Base-by-base conservation (phyloP, 2,329 filamentous ascomycete genomes). In the Xylariaceae sp. region DNA sequence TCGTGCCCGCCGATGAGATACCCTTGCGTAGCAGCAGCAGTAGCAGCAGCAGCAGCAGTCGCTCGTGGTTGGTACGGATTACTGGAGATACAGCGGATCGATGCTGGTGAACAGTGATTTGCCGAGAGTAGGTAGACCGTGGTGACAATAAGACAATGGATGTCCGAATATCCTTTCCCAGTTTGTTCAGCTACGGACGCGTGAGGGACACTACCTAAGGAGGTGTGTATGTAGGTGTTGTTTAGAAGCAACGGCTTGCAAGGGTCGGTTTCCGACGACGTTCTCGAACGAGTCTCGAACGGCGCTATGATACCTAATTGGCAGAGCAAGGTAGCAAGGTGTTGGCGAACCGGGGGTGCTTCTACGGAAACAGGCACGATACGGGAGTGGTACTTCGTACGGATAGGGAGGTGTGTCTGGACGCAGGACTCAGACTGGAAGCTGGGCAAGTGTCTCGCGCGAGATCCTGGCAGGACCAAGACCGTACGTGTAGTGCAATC, bases 1-100 rank as follows among this genome's bases (percentile, higher is more conserved):
- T 60, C 63, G 47, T 50, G 58, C 47, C 53, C 52, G 54, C 42
- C 44, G 9, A 15, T 42, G 39, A 57, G 51, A 52, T 53, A 55
- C 51, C 53, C 5, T 49, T 47, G 47, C 30, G 55, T 6, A 37
- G 15, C 15, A 15, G 48, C 48, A 2, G 48, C 13, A 30, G 23
- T 5, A 30, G 23, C 23, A 30, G 23, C 23, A 30, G 23, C 23
- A 30, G 3, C n/a, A 15, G 48, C 11, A 17, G 48, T 30, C 15
- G 6, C 15, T 49, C 6, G 18, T 17, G 9, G 17, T 15, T 30
- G 44, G 44, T 47, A 47, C 11, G 18, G 9, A 13, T 42, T 13
- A 13, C 11, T 45, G 13, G 9, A n/a, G 13, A 45, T 45, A 6
- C 34, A 9, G 13, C 5, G 18, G 18, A 4, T 13, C 8, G 18